phyloP scores from a whole-genome alignment of 228 moss, liverwort and hornwort species.

The Sphagnum magellanicum region DNA sequence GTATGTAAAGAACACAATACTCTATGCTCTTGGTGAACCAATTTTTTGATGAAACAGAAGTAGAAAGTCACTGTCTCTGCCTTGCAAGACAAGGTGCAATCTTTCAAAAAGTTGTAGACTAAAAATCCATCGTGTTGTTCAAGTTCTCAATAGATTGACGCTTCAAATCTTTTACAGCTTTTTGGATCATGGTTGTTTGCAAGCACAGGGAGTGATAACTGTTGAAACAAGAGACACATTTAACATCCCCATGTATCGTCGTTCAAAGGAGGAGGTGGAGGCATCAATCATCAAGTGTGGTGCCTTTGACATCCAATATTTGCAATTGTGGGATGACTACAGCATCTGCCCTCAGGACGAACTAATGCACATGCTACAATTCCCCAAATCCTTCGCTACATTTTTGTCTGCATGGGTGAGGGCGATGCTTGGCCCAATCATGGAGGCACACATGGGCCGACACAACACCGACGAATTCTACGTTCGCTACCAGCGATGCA shows the following conservation, averaged over 20 bases:
- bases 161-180: too few relatives aligned
- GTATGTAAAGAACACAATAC: conserved; percentile 3
- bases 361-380: conserved; percentile 18
- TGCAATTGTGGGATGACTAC: conserved; percentile 19
- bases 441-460: conserved; percentile 34
- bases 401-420: conserved; percentile 47
- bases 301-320: conserved; percentile 14
- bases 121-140: too few relatives aligned
- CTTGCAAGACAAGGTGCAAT: too few relatives aligned
- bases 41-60: too few relatives aligned
- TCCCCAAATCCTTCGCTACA: conserved; percentile 25
- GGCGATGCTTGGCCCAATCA: conserved; percentile 28
- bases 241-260: conserved; percentile 25
- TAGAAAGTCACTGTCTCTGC: too few relatives aligned
- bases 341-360: conserved; percentile 22
- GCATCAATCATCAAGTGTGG: conserved; percentile 1
- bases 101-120: too few relatives aligned
- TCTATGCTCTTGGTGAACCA: too few relatives aligned
- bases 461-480: conserved; percentile 20
- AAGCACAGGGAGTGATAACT: conserved; percentile 16
- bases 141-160: too few relatives aligned
- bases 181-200: too few relatives aligned
- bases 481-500: conserved; percentile 18
- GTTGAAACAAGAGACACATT: conserved; percentile 28
- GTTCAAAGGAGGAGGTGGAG: conserved; percentile 19